phyloP scores from a whole-genome alignment of 768 basidiomycete species.

The Daedaleopsis nitida region DNA sequence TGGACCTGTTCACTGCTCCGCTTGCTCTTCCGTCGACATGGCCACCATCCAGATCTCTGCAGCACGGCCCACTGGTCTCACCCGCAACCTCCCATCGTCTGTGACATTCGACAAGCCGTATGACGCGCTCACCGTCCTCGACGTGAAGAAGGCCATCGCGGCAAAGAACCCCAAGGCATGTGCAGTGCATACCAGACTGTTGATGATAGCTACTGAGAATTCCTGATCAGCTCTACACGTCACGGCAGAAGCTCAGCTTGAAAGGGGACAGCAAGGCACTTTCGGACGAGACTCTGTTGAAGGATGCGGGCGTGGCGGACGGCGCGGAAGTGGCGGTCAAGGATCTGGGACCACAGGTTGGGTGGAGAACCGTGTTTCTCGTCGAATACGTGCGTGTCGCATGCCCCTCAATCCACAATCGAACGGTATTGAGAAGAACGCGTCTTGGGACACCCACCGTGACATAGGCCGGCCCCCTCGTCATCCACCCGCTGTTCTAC shows the following conservation, averaged over 20 bases:
- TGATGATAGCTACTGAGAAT: too few species aligned
- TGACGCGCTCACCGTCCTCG: slow-evolving; percentile 57
- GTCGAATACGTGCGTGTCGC: slow-evolving; percentile 84
- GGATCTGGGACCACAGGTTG: slow-evolving; percentile 88
- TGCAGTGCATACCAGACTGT: neutral
- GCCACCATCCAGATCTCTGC: slow-evolving; percentile 56
- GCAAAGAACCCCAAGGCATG: slow-evolving; percentile 54
- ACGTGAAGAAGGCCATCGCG: slow-evolving; percentile 69
- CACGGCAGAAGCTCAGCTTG: slow-evolving; percentile 74
- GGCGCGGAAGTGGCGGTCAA: slow-evolving; percentile 76
- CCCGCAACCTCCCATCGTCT: slow-evolving; percentile 52
- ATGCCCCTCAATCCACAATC: neutral
- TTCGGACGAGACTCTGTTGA: slow-evolving; percentile 62
- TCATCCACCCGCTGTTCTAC: slow-evolving; percentile 88
- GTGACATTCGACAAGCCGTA: slow-evolving; percentile 50
- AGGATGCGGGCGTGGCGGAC: slow-evolving; percentile 55
- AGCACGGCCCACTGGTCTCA: slow-evolving; percentile 48
- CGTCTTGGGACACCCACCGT: neutral
- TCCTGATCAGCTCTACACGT: slow-evolving; percentile 58
- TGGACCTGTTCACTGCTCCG: neutral
- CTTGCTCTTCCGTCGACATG: slow-evolving; percentile 35
- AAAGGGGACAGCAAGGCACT: slow-evolving; percentile 64
- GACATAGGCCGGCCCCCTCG: slow-evolving; percentile 75
- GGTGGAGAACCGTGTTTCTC: slow-evolving; percentile 87
- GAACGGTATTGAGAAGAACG: neutral